Base-by-base conservation (phyloP, 331 rosid species). In the Malus hybrid region DNA sequence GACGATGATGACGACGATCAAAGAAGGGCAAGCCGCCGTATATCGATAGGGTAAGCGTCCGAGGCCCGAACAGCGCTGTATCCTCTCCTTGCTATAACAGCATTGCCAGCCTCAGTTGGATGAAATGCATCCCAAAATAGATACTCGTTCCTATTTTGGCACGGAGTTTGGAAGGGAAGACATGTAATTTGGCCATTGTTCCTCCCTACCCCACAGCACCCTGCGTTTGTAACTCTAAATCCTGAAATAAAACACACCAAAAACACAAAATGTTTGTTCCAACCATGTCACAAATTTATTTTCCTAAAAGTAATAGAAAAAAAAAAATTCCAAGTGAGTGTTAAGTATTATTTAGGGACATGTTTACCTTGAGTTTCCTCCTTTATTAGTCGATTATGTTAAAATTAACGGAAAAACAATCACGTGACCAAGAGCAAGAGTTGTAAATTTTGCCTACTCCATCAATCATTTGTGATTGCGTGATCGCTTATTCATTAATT, bases 41-140 rank as follows among this genome's bases (percentile, higher is more conserved):
- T 92, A 75, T 94, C 99, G 50, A 90, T 11, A 0, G 97, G 99
- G 86, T 92, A 90, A 64, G 99, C 96, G 77, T 94, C 99, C 3
- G 96, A 85, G 13, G 99, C 29, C 70, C 97, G 89, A 68, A 88
- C 88, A 19, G 96, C 96, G 34, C 72, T 85, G 76, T 87, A 94
- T 80, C 96, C 91, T 84, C 99, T 92, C 29, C 82, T 82, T 3
- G 56, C 99, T n/a, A 88, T 71, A 11, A 94, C 7, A 14, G 83
- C 6, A 36, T 92, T 92, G 0, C 90, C 97, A 16, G 88, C 88
- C 64, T 92, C 99, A 1, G 96, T 87, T 78, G 99, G 99, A 81
- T 94, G 99, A 77, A 86, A 92, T 30, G 97, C 97, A 84, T 94
- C 99, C 96, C 99, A 92, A 74, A 94, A 94, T 48, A 94, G 75